These are phyloP conservation scores for Dacryopinax primogenitus DNA, from an alignment of 768 basidiomycete species.

Conservation along the genomic window DNA sequence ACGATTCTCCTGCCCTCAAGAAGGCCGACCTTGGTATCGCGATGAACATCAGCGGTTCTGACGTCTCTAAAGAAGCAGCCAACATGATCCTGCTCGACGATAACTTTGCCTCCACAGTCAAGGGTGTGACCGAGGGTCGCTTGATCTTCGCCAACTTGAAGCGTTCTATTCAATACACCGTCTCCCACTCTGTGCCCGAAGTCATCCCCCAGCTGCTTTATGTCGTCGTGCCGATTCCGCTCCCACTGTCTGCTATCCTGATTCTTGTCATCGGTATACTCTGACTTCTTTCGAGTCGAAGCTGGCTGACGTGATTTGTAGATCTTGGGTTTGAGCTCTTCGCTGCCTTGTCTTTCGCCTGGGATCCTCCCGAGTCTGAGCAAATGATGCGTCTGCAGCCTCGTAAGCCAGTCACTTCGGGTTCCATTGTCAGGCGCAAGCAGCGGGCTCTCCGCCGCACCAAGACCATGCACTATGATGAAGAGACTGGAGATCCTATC, in stretches of 20 bases:
- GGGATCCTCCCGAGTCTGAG: constrained; percentile 53
- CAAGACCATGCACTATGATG: constrained; percentile 40
- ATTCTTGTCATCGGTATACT: constrained; percentile 54
- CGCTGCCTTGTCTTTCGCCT: constrained; percentile 56
- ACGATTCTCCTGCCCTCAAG: constrained; percentile 58
- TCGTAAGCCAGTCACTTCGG: constrained; percentile 52
- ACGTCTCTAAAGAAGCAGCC: constrained; percentile 61
- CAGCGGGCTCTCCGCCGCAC: constrained; percentile 45
- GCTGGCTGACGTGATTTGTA: constrained; percentile 19
- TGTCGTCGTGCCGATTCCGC: constrained; percentile 53
- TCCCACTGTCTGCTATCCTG: constrained; percentile 53
- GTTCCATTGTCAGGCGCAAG: constrained; percentile 42
- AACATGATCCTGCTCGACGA: constrained; percentile 64
- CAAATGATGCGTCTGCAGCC: constrained; percentile 57
- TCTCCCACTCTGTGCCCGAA: constrained; percentile 55
- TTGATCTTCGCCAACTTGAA: constrained; percentile 60
- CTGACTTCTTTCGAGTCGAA: neutral
- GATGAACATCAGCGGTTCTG: constrained; percentile 63
- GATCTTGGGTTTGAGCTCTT: constrained; percentile 62
- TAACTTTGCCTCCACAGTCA: constrained; percentile 60
- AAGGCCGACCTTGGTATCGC: constrained; percentile 61
- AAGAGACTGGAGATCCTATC: constrained; percentile 39
- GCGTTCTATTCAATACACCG: constrained; percentile 58
- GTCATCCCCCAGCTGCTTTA: constrained; percentile 58
- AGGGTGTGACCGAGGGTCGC: constrained; percentile 56